Evolutionary conservation across 75 land plant genomes (phyloP).

Genomic region (Pinus albicaulis): DNA sequence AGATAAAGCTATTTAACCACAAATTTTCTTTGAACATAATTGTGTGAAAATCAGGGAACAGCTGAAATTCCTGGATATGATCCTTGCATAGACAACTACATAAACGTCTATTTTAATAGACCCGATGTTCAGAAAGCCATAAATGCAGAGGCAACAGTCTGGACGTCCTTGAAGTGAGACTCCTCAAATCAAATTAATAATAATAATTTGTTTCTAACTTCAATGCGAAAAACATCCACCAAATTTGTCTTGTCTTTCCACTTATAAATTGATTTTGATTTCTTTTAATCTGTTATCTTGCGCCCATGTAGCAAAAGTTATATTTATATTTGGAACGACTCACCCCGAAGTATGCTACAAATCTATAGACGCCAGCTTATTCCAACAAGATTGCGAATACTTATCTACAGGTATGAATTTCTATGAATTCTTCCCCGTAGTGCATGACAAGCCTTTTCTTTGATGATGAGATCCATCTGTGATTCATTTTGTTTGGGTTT

Average conservation of each 20-base stretch:
- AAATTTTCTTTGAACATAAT: too few relatives aligned
- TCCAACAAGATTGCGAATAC: slow-evolving; percentile 59
- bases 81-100: slow-evolving; percentile 48
- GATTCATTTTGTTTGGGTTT: neutral
- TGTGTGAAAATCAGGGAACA: neutral
- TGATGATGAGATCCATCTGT: too few relatives aligned
- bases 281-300: slow-evolving; percentile 46
- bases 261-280: neutral
- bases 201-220: neutral
- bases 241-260: neutral
- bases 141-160: slow-evolving; percentile 59
- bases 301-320: slow-evolving; percentile 11
- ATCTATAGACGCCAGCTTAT: slow-evolving; percentile 71
- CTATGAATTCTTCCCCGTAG: slow-evolving; percentile 53
- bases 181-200: too few relatives aligned
- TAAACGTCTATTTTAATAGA: slow-evolving; percentile 36
- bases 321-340: slow-evolving; percentile 40
- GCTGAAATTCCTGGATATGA: slow-evolving; percentile 33
- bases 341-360: slow-evolving; percentile 62
- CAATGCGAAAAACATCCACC: neutral
- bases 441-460: neutral
- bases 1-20: too few relatives aligned
- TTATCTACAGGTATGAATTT: neutral
- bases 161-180: slow-evolving; percentile 51
- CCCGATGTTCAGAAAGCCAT: slow-evolving; percentile 70